Percentiles rank a stretch among this genome's conserved stretches.
These are phyloP conservation scores for Leptomonas seymouri DNA, from an alignment of 208 protist genomes.

Conservation along the genomic window DNA sequence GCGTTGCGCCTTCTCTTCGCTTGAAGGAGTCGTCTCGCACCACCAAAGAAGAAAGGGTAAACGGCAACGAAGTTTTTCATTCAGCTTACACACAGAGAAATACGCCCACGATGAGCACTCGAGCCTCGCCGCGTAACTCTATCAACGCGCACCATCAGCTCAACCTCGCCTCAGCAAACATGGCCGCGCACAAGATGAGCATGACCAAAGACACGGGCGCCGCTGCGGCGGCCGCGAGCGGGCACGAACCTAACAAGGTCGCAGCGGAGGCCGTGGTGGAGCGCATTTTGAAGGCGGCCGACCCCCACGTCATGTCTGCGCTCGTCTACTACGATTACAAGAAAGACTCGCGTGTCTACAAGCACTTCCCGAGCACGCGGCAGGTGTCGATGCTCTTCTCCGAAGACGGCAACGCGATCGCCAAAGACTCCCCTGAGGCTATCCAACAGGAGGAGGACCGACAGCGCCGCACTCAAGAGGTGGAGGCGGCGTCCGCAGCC, in stretches of 20 bases:
- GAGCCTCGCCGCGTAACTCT: conserved; percentile 15
- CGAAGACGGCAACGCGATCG: conserved; percentile 83
- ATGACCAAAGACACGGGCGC: conserved; percentile 8
- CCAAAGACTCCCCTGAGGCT: conserved; percentile 85
- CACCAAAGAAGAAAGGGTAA: not conserved
- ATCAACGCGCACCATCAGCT: conserved; percentile 15
- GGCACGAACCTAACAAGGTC: conserved; percentile 31
- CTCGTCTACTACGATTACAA: conserved; percentile 95
- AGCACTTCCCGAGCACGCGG: conserved; percentile 88
- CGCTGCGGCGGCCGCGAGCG: not conserved
- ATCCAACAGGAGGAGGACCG: conserved; percentile 90
- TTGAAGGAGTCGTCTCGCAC: conserved; percentile 4
- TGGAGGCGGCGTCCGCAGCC: conserved; percentile 70
- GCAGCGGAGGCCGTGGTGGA: conserved; percentile 79
- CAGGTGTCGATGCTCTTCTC: conserved; percentile 86
- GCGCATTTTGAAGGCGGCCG: conserved; percentile 92
- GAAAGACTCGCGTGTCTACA: conserved; percentile 91
- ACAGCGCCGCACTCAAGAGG: conserved; percentile 68
- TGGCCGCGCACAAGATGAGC: conserved; percentile 38
- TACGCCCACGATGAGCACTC: conserved; percentile 14
- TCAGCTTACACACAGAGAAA: not conserved
- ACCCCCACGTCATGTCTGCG: conserved; percentile 91
- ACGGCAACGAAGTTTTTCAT: not conserved
- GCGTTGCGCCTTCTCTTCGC: not conserved
- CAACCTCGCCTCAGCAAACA: not conserved